Percentiles rank a stretch among this genome's conserved stretches.
Evolutionary conservation across 148 eudicot species (phyloP).

Genomic region (Diospyros kaki): DNA sequence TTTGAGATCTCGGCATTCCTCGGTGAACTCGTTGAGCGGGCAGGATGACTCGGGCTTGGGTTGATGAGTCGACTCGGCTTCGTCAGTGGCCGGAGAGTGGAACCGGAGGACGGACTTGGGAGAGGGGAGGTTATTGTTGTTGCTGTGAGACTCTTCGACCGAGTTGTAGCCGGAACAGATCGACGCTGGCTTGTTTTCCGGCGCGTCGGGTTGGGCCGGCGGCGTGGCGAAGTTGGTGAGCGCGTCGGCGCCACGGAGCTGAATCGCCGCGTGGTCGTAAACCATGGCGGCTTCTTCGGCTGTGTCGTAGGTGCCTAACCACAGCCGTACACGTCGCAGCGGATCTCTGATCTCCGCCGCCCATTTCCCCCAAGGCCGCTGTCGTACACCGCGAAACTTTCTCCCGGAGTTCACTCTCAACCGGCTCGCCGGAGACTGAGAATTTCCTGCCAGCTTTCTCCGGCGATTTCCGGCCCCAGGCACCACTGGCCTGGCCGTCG

Average conservation of each 20-base stretch:
- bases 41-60: constrained; percentile 22
- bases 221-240: constrained; percentile 54
- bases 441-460: constrained; percentile 9
- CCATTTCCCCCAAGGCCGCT: constrained; percentile 81
- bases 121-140: constrained; percentile 23
- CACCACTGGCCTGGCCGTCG: too few relatives aligned
- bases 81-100: constrained; percentile 18
- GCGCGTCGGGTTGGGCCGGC: constrained; percentile 2
- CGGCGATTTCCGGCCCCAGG: constrained; percentile 4
- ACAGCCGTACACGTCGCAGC: constrained; percentile 49
- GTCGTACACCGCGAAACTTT: constrained; percentile 71
- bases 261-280: constrained; percentile 69
- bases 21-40: constrained; percentile 7
- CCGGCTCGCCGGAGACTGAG: not conserved
- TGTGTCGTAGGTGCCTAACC: constrained; percentile 75
- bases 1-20: not conserved
- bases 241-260: constrained; percentile 70
- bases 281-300: constrained; percentile 86
- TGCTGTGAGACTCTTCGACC: constrained; percentile 38
- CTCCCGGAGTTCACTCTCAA: constrained; percentile 18
- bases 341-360: constrained; percentile 92
- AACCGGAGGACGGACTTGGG: constrained; percentile 62
- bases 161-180: constrained; percentile 32
- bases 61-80: constrained; percentile 21
- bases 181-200: constrained; percentile 10